Evolutionary conservation across 2,329 filamentous ascomycete species (phyloP).

Genomic region (Aspergillus neotritici): DNA sequence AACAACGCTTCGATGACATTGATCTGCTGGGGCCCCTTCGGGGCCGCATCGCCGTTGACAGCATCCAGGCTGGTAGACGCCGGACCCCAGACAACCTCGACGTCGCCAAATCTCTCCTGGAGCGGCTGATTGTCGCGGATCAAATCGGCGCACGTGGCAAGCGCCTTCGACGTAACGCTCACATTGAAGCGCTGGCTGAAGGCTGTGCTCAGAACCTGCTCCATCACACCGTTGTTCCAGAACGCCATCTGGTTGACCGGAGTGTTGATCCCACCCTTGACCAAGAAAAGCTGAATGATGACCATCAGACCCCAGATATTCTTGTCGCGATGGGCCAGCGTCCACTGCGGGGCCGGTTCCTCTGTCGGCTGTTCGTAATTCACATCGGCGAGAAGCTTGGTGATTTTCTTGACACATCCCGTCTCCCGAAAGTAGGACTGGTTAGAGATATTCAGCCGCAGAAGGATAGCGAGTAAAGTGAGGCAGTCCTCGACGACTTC

Average conservation of each 20-base stretch:
- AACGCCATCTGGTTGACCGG: conserved; percentile 79
- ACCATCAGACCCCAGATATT: conserved; percentile 87
- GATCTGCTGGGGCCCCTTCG: conserved; percentile 55
- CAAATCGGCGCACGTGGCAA: conserved; percentile 79
- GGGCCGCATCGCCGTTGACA: conserved; percentile 31
- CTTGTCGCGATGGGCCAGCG: conserved; percentile 71
- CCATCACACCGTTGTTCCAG: conserved; percentile 73
- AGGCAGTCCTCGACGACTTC: conserved; percentile 89
- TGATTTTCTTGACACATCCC: conserved; percentile 68
- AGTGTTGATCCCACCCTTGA: conserved; percentile 72
- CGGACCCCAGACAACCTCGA: conserved; percentile 58
- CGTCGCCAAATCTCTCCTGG: conserved; percentile 83
- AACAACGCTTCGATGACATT: conserved; percentile 93
- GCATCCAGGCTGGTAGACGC: conserved; percentile 15
- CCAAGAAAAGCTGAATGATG: conserved; percentile 79
- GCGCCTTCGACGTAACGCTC: conserved; percentile 77
- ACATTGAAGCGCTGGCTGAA: conserved; percentile 69
- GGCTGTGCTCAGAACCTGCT: conserved; percentile 73
- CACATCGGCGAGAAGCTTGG: conserved; percentile 60
- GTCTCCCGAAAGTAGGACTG: conserved; percentile 92
- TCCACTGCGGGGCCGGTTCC: conserved; percentile 65
- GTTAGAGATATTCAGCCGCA: conserved; percentile 82
- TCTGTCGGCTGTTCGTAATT: conserved; percentile 51
- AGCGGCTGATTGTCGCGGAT: conserved; percentile 73
- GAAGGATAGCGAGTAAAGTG: conserved; percentile 80